phyloP scores from a whole-genome alignment of 2,329 filamentous ascomycete genomes.

The Clarireedia sp. region DNA sequence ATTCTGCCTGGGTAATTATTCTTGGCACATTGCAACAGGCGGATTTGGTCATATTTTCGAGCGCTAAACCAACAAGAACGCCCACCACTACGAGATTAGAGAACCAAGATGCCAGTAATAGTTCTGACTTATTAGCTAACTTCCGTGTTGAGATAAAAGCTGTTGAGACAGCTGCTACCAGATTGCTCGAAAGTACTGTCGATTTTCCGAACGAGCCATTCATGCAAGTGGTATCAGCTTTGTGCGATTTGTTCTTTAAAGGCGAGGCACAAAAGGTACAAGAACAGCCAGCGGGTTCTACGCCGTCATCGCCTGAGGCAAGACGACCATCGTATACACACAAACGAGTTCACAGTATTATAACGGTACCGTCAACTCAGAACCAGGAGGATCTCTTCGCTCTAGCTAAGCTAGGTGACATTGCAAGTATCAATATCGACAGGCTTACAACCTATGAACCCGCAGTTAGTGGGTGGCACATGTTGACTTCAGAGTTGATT shows the following conservation, averaged over 20 bases:
- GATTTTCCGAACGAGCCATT: slow-evolving; percentile 85
- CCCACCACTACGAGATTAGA: slow-evolving; percentile 42
- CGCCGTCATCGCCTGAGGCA: slow-evolving; percentile 17
- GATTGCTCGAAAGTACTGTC: slow-evolving; percentile 83
- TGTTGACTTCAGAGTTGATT: slow-evolving; percentile 51
- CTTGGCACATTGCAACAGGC: slow-evolving; percentile 89
- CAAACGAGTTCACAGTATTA: slow-evolving; percentile 37
- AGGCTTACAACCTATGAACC: slow-evolving; percentile 63
- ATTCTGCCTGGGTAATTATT: slow-evolving; percentile 80
- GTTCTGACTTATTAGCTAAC: slow-evolving; percentile 46
- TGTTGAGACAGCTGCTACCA: slow-evolving; percentile 77
- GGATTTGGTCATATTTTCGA: slow-evolving; percentile 68
- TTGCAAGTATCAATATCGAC: slow-evolving; percentile 66
- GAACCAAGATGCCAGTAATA: slow-evolving; percentile 32
- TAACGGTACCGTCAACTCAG: slow-evolving; percentile 39
- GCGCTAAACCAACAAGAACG: slow-evolving; percentile 44
- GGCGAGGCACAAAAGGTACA: slow-evolving; percentile 15
- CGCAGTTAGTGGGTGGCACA: slow-evolving; percentile 66
- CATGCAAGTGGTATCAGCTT: slow-evolving; percentile 63
- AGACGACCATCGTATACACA: slow-evolving; percentile 26
- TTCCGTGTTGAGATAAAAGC: slow-evolving; percentile 76
- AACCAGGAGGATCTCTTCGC: slow-evolving; percentile 60
- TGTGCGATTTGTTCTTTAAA: slow-evolving; percentile 60
- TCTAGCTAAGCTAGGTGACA: slow-evolving; percentile 63
- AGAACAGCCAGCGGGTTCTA: slow-evolving; percentile 22